A percentile compares a stretch with the other conserved stretches of the same genome.
phyloP scores from a whole-genome alignment of 768 basidiomycete species.

The Podaxis sp. region DNA sequence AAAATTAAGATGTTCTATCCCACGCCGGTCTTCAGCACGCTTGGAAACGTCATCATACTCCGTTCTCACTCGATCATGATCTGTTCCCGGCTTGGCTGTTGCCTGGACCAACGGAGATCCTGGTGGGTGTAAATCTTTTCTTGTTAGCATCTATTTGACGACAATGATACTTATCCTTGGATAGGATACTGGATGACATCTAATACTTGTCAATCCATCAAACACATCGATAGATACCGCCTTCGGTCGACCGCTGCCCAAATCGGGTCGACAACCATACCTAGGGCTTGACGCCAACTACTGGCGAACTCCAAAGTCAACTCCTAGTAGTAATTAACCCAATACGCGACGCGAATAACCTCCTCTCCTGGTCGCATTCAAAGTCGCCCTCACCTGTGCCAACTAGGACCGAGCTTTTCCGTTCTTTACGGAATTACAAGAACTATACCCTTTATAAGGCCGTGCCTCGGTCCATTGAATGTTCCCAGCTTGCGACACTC shows the following conservation, averaged over 20 bases:
- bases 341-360: neutral
- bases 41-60: neutral
- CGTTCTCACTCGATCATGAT: neutral
- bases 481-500: conserved; percentile 26
- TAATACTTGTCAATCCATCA: neutral
- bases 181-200: neutral
- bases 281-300: neutral
- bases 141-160: neutral
- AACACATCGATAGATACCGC: neutral
- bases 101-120: neutral
- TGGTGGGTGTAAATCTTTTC: neutral
- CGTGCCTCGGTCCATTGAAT: conserved; percentile 14
- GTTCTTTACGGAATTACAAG: conserved; percentile 14
- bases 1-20: neutral
- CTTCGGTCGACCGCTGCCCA: too few species aligned
- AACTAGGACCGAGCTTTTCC: neutral
- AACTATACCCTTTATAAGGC: conserved; percentile 14
- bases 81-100: too few species aligned
- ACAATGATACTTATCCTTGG: neutral
- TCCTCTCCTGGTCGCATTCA: neutral
- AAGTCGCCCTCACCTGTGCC: neutral
- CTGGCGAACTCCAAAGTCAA: conserved; percentile 2
- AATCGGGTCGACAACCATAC: too few species aligned
- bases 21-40: neutral
- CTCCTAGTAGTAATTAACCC: neutral